These are phyloP conservation scores for Erodium chrysanthum DNA, from an alignment of 441 rosid genomes.

Conservation along the genomic window DNA sequence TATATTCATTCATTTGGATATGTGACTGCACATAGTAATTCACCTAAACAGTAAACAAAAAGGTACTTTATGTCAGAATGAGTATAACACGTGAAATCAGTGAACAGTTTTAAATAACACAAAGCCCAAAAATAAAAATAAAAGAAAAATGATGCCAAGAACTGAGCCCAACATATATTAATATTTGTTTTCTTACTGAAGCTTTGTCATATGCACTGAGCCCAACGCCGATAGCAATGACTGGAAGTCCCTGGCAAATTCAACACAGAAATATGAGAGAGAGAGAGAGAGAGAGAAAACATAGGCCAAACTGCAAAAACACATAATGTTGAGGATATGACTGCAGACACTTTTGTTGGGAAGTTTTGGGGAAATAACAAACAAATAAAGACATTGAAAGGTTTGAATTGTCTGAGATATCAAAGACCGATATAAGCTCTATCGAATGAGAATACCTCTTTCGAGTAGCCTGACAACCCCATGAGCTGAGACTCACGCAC, in stretches of 20 bases:
- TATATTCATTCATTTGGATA: conserved; percentile 65
- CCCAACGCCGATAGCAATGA: conserved; percentile 62
- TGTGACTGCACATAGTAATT: conserved; percentile 64
- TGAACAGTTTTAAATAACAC: no score
- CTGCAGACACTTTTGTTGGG: not conserved
- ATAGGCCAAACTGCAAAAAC: not conserved
- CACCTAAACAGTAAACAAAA: conserved; percentile 32
- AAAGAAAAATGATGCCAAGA: not conserved
- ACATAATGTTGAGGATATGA: no score
- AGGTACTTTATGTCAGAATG: not conserved
- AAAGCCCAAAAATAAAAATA: not conserved
- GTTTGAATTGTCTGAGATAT: not conserved
- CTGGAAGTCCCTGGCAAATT: conserved; percentile 51
- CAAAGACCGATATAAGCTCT: not conserved
- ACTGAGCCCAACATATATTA: not conserved
- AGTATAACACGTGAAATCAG: not conserved
- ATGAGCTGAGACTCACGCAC: conserved; percentile 59
- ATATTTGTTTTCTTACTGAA: conserved; percentile 24
- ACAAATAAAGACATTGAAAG: not conserved
- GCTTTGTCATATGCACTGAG: conserved; percentile 67
- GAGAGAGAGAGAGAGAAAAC: no score
- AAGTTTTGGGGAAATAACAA: not conserved
- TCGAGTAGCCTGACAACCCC: conserved; percentile 58
- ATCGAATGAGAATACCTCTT: conserved; percentile 35
- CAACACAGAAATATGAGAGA: not conserved